Base-by-base conservation (phyloP, 2,329 filamentous ascomycete species). In the Diplodia scrobiculata region DNA sequence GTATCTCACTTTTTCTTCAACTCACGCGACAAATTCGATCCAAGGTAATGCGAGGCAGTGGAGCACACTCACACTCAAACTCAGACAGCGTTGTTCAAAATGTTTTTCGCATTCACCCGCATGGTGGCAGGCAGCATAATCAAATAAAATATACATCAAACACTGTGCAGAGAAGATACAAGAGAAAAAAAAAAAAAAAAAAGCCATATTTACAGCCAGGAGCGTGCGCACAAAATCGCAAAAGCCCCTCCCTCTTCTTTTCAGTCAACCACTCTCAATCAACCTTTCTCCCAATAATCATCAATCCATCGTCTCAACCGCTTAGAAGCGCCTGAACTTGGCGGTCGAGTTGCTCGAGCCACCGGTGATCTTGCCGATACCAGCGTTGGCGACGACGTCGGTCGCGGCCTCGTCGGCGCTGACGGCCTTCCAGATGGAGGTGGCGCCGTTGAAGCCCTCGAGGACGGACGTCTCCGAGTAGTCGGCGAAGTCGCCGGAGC, bases 401-500 rank as follows among this genome's bases (percentile, higher is more conserved):
- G 41, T 11, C 19, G 41, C 64, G 13, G 55, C 64, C 27, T 54
- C 54, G 13, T 59, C 41, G 14, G 53, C 41, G 48, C 21, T 27
- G 29, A 32, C 27, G 25, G 65, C 65, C 27, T 63, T 25, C 29
- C 27, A 48, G 32, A 66, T 51, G 53, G 45, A 47, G 21, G 29
- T 52, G n/a, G 55, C 52, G 50, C 55, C 55, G 34, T 47, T 50
- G 65, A 54, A 54, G 48, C 51, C 65, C 51, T 54, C 51, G 25
- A 63, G 65, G 7, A 38, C 65, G 5, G 11, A 17, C 25, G 38
- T 63, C 7, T 66, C 55, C 19, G 19, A 58, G 62, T 64, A 65
- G 19, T 60, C 51, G 65, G 53, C 58, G 27, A 67, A 63, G 53
- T 68, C 67, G 54, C 62, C 67, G 34, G 58, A 60, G 27, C 38